Evolutionary conservation across 2,329 filamentous ascomycete genomes (phyloP).

Genomic region (Microdochium paspali): DNA sequence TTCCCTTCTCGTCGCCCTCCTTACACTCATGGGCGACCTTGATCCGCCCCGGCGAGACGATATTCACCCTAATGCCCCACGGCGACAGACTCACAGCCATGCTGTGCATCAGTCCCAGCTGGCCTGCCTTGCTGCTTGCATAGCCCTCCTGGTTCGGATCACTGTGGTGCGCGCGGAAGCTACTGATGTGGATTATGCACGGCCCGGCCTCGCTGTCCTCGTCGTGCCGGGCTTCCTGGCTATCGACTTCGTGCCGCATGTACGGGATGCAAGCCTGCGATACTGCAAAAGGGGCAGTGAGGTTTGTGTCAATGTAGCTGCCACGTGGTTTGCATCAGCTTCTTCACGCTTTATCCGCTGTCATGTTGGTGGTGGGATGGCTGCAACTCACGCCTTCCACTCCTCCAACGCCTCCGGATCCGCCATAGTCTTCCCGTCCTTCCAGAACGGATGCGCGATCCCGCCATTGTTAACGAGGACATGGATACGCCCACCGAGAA

Average conservation of each 20-base stretch:
- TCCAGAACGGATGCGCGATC: conserved; percentile 26
- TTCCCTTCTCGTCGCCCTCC: conserved; percentile 29
- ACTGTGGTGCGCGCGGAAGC: conserved; percentile 32
- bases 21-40: conserved; percentile 35
- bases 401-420: conserved; percentile 28
- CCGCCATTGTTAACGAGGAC: conserved; percentile 28
- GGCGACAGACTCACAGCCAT: conserved; percentile 23
- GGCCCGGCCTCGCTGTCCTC: conserved; percentile 23
- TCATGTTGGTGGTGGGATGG: background rate
- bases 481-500: conserved; percentile 26
- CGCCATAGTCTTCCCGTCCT: conserved; percentile 33
- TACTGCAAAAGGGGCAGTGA: conserved; percentile 34
- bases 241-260: conserved; percentile 17
- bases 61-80: conserved; percentile 24
- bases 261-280: conserved; percentile 35
- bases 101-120: conserved; percentile 23
- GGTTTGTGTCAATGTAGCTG: conserved; percentile 31
- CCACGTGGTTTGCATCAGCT: background rate
- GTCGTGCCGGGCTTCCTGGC: conserved; percentile 1
- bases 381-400: conserved; percentile 25
- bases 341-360: too few species aligned
- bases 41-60: conserved; percentile 34
- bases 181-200: conserved; percentile 34
- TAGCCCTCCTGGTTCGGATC: conserved; percentile 40
- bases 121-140: conserved; percentile 27